Percentiles rank a stretch among this genome's conserved stretches.
phyloP scores from a whole-genome alignment of 768 basidiomycete genomes.

The Leccinum boreale region DNA sequence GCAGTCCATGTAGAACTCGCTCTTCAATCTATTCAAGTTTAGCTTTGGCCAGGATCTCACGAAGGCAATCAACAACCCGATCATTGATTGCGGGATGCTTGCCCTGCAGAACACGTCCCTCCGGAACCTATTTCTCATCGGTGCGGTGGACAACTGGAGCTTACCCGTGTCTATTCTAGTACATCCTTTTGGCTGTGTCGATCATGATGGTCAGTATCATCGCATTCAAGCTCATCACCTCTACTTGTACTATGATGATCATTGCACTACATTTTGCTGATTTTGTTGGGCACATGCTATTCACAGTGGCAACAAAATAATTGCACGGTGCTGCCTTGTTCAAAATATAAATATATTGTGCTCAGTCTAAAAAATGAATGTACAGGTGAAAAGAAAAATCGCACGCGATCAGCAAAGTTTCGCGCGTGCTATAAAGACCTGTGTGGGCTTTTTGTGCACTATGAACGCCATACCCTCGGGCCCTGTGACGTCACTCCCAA shows the following conservation, averaged over 20 bases:
- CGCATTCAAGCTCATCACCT: not conserved
- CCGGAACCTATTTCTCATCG: not conserved
- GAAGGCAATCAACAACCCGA: slow-evolving; percentile 58
- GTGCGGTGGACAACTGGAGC: not conserved
- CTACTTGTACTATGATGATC: not conserved
- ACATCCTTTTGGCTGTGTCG: not conserved
- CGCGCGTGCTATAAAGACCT: no score
- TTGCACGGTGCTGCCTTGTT: no score
- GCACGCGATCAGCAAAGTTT: no score
- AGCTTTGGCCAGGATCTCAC: slow-evolving; percentile 76
- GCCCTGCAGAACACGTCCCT: slow-evolving; percentile 51
- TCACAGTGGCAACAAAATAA: no score
- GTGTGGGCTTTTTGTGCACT: no score
- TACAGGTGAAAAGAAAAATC: no score
- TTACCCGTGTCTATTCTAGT: not conserved
- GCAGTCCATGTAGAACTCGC: slow-evolving; percentile 69
- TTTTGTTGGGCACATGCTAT: no score
- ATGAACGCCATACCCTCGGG: no score
- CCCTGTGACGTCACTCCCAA: no score
- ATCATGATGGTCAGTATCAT: not conserved
- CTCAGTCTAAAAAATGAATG: no score
- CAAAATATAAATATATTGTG: no score
- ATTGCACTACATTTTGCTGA: no score
- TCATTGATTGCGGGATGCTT: slow-evolving; percentile 56
- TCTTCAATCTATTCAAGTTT: slow-evolving; percentile 73